Conservation (phyloP, 2,329 filamentous ascomycete species). For the Amesomyces nigricolor region DNA sequence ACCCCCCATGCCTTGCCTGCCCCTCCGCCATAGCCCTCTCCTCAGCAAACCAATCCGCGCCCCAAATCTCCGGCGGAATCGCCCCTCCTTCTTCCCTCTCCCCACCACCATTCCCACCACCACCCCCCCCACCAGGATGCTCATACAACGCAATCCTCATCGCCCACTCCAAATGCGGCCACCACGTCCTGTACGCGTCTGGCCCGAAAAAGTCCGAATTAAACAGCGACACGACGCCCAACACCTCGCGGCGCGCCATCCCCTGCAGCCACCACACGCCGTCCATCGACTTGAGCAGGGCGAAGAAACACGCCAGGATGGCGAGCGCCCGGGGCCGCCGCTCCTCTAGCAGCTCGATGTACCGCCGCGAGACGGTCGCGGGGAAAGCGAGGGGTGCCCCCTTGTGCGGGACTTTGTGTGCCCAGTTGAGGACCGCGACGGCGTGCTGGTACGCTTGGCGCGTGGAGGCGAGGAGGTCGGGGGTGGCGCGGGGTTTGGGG, state of each 20-base stretch:
- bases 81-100: conserved; percentile 32
- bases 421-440: conserved; percentile 62
- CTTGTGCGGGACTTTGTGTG: conserved; percentile 54
- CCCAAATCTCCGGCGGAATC: conserved; percentile 54
- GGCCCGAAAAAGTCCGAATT: conserved; percentile 45
- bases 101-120: neutral
- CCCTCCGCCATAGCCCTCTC: conserved; percentile 33
- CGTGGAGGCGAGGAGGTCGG: conserved; percentile 32
- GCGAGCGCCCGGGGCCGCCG: conserved; percentile 56
- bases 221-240: conserved; percentile 56
- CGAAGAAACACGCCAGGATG: conserved; percentile 62
- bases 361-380: conserved; percentile 57
- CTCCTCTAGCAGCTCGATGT: conserved; percentile 53
- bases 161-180: conserved; percentile 57
- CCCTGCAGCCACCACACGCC: conserved; percentile 65
- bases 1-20: conserved; percentile 24
- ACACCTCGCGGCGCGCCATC: conserved; percentile 59
- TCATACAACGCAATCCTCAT: conserved; percentile 55
- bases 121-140: conserved; percentile 25
- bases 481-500: conserved; percentile 1
- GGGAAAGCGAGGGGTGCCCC: conserved; percentile 58
- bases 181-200: conserved; percentile 44
- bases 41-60: conserved; percentile 44
- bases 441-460: conserved; percentile 57
- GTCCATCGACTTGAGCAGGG: conserved; percentile 56